Evolutionary conservation across 2,329 filamentous ascomycete species (phyloP), one percentile per base, ranked within the genome.

Genomic region (Fusarium liriodendri): DNA sequence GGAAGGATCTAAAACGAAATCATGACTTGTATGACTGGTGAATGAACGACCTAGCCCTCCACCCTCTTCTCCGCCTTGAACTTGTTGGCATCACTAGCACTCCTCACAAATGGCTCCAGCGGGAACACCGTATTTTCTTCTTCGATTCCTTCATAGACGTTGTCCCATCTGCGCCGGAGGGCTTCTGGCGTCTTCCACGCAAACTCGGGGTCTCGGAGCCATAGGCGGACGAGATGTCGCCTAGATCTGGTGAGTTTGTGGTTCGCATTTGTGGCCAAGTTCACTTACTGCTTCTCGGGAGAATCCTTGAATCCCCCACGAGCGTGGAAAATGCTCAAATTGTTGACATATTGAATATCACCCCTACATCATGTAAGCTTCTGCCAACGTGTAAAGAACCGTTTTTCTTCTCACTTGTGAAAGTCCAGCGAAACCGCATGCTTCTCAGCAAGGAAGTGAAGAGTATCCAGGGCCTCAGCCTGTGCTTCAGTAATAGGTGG

Each of bases 331-430:
- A 90, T 76, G 47, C 85, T 85, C 40, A 89, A 76, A 74, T 90
- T 90, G 71, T 90, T 90, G 32, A 86, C 83, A 64, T 85, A 90
- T 68, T 88, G 86, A 14, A 90, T 85, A 72, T 90, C 88, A 0
- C 87, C 87, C 66, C 50, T 54, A n/a, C 14, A 20, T 54, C 27
- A 33, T 54, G 18, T 54, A 54, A 54, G 50, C 20, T 20, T 20
- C 4, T 8, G 7, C n/a, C 27, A 14, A 14, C 6, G 5, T n/a
- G 5, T 3, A 18, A 16, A 18, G 25, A 10, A 27, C 10, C 16
- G 2, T 0, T 54, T 54, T 32, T 32, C 27, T 54, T 32, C 50
- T 54, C n/a, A 54, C 50, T 84, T 84, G 45, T 85, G 82, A 55
- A 88, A 87, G 66, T 85, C 79, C 18, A 87, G 84, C 4, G 84